A percentile compares a stretch with the other conserved stretches of the same genome.
Evolutionary conservation across 2,329 filamentous ascomycete species (phyloP).

Genomic region (Fusarium globosum): DNA sequence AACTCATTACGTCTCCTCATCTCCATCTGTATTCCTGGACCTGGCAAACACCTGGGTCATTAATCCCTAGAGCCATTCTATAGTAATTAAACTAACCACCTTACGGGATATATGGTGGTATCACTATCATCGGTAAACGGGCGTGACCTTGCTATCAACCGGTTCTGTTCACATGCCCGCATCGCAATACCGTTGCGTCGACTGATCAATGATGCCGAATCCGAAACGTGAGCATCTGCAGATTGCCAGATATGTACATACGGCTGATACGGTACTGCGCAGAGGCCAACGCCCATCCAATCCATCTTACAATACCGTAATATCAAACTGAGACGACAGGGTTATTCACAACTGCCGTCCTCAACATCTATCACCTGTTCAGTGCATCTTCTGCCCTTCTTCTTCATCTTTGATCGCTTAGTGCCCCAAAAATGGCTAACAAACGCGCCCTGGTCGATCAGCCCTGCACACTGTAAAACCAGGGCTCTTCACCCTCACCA

Average conservation of each 20-base stretch:
- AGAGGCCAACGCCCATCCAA: slow-evolving; percentile 22
- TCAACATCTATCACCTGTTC: slow-evolving; percentile 18
- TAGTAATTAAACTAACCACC: background rate
- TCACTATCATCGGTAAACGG: slow-evolving; percentile 8
- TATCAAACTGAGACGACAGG: slow-evolving; percentile 15
- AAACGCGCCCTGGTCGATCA: slow-evolving; percentile 37
- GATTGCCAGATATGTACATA: slow-evolving; percentile 1
- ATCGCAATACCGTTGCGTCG: background rate
- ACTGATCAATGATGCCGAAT: background rate
- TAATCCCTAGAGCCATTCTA: background rate
- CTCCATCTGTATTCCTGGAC: background rate
- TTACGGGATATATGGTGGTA: slow-evolving; percentile 1
- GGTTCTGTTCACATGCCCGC: slow-evolving; percentile 21
- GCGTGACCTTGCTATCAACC: background rate
- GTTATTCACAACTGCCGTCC: slow-evolving; percentile 26
- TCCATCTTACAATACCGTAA: slow-evolving; percentile 2
- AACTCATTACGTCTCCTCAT: slow-evolving; percentile 29
- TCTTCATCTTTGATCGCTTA: slow-evolving; percentile 11
- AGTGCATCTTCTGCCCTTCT: background rate
- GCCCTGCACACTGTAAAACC: slow-evolving; percentile 53
- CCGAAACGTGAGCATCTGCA: slow-evolving; percentile 22
- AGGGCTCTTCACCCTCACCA: slow-evolving; percentile 53
- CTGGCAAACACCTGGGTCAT: slow-evolving; percentile 16
- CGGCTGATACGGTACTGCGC: background rate
- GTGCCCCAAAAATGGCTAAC: slow-evolving; percentile 17